Evolutionary conservation across 2,329 filamentous ascomycete genomes (phyloP).

Genomic region (Trichophyton verrucosum): DNA sequence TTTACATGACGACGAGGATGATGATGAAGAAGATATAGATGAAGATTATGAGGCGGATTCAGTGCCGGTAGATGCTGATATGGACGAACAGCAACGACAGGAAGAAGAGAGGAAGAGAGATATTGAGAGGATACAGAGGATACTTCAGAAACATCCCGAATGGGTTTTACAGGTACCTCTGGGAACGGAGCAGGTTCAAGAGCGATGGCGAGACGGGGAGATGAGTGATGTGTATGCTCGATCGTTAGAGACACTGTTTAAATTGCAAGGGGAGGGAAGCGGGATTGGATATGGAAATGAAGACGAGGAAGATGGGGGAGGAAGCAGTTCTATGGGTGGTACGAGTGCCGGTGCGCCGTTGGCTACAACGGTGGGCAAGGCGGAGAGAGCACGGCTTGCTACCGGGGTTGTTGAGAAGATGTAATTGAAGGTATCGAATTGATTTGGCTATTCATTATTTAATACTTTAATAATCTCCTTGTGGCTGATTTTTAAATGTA

Average conservation of each 20-base stretch:
- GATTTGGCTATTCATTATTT: background rate
- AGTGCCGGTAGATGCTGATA: no score
- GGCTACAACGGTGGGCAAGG: conserved; percentile 36
- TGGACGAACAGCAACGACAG: conserved; percentile 2
- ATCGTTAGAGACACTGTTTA: conserved; percentile 27
- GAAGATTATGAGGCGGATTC: background rate
- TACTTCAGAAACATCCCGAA: conserved; percentile 10
- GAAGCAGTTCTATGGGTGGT: conserved; percentile 13
- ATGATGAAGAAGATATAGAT: conserved; percentile 42
- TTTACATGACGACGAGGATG: conserved; percentile 45
- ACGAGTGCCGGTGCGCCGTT: conserved; percentile 22
- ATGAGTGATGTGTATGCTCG: conserved; percentile 32
- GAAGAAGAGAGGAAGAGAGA: background rate
- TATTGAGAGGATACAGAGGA: background rate
- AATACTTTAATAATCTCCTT: background rate
- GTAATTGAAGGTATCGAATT: conserved; percentile 17
- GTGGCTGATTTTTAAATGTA: background rate
- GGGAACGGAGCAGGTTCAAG: conserved; percentile 23
- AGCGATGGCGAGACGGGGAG: conserved; percentile 32
- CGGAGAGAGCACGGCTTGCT: conserved; percentile 33
- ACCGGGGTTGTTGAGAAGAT: conserved; percentile 38
- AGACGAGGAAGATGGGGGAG: conserved; percentile 12
- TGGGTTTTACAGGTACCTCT: conserved; percentile 25
- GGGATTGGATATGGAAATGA: conserved; percentile 12
- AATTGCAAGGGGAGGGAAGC: conserved; percentile 27